These are phyloP conservation scores for Penicillium turbatum DNA, from an alignment of 495 filamentous ascomycete species.

Conservation along the genomic window DNA sequence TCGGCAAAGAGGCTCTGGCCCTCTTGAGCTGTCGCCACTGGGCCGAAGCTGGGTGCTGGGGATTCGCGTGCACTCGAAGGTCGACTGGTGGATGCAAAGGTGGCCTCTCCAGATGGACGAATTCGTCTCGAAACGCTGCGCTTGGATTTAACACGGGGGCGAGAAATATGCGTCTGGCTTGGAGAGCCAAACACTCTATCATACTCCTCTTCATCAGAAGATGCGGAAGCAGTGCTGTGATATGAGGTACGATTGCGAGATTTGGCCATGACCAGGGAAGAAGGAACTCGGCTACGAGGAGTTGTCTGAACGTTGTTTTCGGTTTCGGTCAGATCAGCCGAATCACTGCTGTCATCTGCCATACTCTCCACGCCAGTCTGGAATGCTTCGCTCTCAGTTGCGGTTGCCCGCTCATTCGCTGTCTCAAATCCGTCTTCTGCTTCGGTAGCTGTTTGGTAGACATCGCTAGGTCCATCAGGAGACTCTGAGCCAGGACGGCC, in stretches of 20 bases:
- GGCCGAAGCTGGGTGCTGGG: constrained; percentile 37
- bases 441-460: constrained; percentile 83
- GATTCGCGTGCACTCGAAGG: constrained; percentile 52
- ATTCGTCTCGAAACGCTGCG: constrained; percentile 60
- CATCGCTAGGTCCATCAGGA: constrained; percentile 52
- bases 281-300: constrained; percentile 39
- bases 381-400: constrained; percentile 87
- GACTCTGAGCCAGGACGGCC: constrained; percentile 23
- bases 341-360: constrained; percentile 66
- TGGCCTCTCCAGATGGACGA: constrained; percentile 61
- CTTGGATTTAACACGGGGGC: constrained; percentile 65
- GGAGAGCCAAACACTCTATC: constrained; percentile 55
- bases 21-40: constrained; percentile 47
- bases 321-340: constrained; percentile 80
- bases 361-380: constrained; percentile 83
- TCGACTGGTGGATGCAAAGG: constrained; percentile 45
- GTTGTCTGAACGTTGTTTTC: constrained; percentile 55
- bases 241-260: constrained; percentile 61
- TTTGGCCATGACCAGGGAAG: constrained; percentile 43
- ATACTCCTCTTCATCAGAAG: constrained; percentile 70
- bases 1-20: constrained; percentile 88
- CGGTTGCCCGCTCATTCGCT: constrained; percentile 70
- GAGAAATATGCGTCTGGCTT: constrained; percentile 56
- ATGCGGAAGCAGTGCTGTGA: constrained; percentile 86
- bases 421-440: constrained; percentile 79